Conservation (phyloP, 2,329 filamentous ascomycete species). For the Colletotrichum abscissum region DNA sequence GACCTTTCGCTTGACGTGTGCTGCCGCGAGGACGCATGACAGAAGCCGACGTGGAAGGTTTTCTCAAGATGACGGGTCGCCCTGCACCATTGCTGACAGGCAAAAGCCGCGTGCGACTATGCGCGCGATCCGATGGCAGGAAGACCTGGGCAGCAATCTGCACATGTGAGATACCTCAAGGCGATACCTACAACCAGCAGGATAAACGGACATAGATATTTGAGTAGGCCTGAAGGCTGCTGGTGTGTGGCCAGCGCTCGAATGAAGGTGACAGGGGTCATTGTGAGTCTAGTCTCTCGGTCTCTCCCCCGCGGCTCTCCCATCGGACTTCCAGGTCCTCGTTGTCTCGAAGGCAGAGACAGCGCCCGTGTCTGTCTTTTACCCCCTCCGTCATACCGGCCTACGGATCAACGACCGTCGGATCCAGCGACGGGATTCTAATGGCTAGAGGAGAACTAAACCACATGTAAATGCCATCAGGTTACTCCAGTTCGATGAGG, state of each 20-base stretch:
- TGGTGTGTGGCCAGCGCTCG: conserved; percentile 9
- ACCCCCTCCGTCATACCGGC: not conserved
- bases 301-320: not conserved
- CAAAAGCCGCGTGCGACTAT: not conserved
- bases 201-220: not conserved
- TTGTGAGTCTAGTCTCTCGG: conserved; percentile 6
- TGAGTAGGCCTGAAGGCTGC: not conserved
- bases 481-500: not conserved
- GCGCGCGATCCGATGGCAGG: not conserved
- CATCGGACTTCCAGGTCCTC: conserved; percentile 1
- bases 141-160: not conserved
- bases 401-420: not conserved
- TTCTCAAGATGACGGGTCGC: not conserved
- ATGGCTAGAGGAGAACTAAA: not conserved
- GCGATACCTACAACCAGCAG: too few relatives aligned
- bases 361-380: not conserved
- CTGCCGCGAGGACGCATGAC: not conserved
- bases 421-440: not conserved
- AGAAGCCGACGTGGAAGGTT: not conserved
- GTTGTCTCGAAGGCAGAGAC: conserved; percentile 2
- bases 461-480: conserved; percentile 19
- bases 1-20: not conserved
- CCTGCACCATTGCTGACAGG: not conserved
- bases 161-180: not conserved
- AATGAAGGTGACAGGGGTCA: not conserved